Conservation (phyloP, 139 green algal genomes). For the Tetraselmis chui region DNA sequence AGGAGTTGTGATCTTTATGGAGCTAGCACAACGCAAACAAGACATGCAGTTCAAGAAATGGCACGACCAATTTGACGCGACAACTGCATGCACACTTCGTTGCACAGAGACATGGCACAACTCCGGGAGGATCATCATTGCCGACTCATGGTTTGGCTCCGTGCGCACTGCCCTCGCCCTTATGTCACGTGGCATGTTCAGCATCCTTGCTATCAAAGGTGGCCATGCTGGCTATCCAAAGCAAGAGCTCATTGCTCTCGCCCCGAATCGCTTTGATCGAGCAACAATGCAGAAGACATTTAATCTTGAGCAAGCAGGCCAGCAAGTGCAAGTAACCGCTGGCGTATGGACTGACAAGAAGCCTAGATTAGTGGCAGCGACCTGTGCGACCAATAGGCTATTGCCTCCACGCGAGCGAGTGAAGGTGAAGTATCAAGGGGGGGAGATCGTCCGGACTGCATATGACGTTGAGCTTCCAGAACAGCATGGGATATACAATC, state of each 20-base stretch:
- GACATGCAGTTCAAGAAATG: not conserved
- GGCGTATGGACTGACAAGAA: not conserved
- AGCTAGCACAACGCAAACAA: not conserved
- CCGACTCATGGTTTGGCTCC: not conserved
- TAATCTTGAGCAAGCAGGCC: not conserved
- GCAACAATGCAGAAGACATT: not conserved
- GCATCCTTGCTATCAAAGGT: not conserved
- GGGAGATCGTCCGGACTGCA: not conserved
- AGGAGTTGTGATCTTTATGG: not conserved
- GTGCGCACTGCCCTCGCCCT: not conserved
- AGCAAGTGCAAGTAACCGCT: not conserved
- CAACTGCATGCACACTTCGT: not conserved
- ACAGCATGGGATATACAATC: not conserved
- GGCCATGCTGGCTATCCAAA: not conserved
- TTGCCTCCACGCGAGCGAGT: not conserved
- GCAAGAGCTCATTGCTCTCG: not conserved
- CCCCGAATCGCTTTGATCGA: not conserved
- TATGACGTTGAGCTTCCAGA: not conserved
- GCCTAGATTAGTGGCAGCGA: not conserved
- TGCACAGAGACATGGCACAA: not conserved
- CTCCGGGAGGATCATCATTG: not conserved
- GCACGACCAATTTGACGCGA: not conserved
- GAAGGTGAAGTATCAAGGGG: not conserved
- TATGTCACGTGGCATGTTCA: not conserved
- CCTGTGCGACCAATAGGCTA: not conserved